phyloP scores from a whole-genome alignment of 768 basidiomycete genomes.

The Leccinum broughii region DNA sequence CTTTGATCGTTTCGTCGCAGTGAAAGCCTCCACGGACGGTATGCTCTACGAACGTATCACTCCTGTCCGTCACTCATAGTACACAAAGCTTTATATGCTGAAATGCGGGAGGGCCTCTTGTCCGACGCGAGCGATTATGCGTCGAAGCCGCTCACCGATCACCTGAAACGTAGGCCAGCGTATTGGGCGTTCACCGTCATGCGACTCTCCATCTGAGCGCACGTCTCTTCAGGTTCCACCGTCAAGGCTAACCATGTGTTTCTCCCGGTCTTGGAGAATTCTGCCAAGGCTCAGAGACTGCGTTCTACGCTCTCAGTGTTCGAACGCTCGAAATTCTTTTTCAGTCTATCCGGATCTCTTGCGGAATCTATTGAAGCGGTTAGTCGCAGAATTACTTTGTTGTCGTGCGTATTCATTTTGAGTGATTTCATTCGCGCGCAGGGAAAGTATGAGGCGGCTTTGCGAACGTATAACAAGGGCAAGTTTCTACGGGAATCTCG shows the following conservation, averaged over 20 bases:
- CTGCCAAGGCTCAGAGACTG: slow-evolving; percentile 90
- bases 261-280: slow-evolving; percentile 92
- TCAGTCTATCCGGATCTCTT: slow-evolving; percentile 92
- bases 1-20: slow-evolving; percentile 96
- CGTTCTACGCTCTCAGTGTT: slow-evolving; percentile 93
- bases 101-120: slow-evolving; percentile 91
- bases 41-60: slow-evolving; percentile 22
- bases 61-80: slow-evolving; percentile 2
- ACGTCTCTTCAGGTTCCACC: slow-evolving; percentile 63
- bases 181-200: neutral
- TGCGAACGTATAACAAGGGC: slow-evolving; percentile 97
- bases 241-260: slow-evolving; percentile 95
- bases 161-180: slow-evolving; percentile 70
- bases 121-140: slow-evolving; percentile 77
- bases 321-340: slow-evolving; percentile 96
- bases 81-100: slow-evolving; percentile 79
- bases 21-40: slow-evolving; percentile 98
- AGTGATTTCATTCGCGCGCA: slow-evolving; percentile 32
- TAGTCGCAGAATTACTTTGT: slow-evolving; percentile 25
- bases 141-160: slow-evolving; percentile 76
- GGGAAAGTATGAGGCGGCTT: slow-evolving; percentile 92
- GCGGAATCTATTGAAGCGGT: slow-evolving; percentile 89
- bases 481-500: slow-evolving; percentile 86
- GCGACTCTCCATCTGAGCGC: slow-evolving; percentile 5
- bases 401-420: neutral